Evolutionary conservation across 2,329 filamentous ascomycete species (phyloP), one percentile per base, ranked within the genome.

Genomic region (Ascochyta fabae): DNA sequence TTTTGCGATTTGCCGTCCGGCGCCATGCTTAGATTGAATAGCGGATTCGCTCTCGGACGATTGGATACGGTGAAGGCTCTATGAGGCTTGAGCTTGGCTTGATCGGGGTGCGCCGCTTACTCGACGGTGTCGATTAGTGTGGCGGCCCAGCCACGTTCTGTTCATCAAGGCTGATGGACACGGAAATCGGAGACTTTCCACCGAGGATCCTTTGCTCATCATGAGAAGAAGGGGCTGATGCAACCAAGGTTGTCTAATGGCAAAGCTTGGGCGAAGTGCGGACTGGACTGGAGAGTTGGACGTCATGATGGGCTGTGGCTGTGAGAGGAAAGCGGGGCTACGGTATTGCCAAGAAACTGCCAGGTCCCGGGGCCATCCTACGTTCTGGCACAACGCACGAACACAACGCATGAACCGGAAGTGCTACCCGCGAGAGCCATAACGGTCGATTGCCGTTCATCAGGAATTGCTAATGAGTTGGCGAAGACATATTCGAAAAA

Each of bases 271-370:
- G 36, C 15, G 24, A 38, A 42, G 15, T 35, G 16, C 23, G 10
- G 23, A 23, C 22, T 40, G 39, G 26, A 34, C 9, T 41, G 29
- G 16, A 39, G 27, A 36, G 23, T 38, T 23, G 22, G 16, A 50
- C 53, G 46, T 55, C 53, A 50, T 47, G 41, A 45, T 34, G 35
- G 41, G 46, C 45, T 55, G 41, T 53, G 49, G 49, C 49, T 55
- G 23, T 50, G 35, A 46, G 38, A 29, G 16, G 46, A 29, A 48
- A 54, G 52, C 45, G 52, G 52, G 52, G 41, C n/a, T 31, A 27
- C 23, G 47, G 39, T 33, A 44, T 55, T 55, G 47, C 53, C 53
- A 51, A 56, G 53, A 31, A 34, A 45, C 24, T 47, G 53, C 42
- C 42, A 56, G 41, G 53, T 42, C 53, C 53, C 35, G 36, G 46